Evolutionary conservation across 2,329 filamentous ascomycete genomes (phyloP).

Genomic region (Cytospora piceae): DNA sequence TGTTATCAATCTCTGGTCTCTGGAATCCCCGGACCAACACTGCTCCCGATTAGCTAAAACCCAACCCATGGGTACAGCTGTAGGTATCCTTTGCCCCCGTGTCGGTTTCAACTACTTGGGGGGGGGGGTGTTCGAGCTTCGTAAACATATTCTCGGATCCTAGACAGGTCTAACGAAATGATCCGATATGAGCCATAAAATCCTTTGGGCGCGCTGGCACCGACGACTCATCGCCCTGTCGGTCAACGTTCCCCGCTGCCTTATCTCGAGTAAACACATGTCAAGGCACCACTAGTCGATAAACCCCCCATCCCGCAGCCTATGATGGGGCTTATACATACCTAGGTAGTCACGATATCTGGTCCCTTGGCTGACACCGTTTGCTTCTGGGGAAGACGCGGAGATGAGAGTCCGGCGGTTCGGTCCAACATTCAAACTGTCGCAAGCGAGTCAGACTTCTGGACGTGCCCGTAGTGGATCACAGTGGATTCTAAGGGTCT

Average conservation of each 20-base stretch:
- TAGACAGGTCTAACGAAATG: neutral
- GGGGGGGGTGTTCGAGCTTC: too few species aligned
- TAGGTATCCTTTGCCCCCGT: neutral
- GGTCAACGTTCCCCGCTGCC: neutral
- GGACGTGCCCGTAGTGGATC: neutral
- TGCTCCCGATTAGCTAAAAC: neutral
- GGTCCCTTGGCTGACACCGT: neutral
- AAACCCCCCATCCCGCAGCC: neutral
- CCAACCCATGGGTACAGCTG: neutral
- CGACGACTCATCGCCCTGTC: neutral
- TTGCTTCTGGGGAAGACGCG: neutral
- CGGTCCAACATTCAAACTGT: neutral
- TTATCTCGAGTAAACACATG: conserved; percentile 1
- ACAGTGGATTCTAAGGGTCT: neutral
- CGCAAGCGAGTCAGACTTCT: neutral
- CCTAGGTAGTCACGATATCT: neutral
- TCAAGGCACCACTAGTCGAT: neutral
- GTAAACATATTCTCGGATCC: neutral
- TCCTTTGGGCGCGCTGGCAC: neutral
- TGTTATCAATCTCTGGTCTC: neutral
- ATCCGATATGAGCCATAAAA: neutral
- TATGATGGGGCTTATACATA: neutral
- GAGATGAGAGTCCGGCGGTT: neutral
- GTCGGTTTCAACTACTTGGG: neutral
- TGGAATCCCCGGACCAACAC: neutral